Evolutionary conservation across 2,329 filamentous ascomycete species (phyloP), one percentile per base, ranked within the genome.

Genomic region (Cladophialophora chaetospira): DNA sequence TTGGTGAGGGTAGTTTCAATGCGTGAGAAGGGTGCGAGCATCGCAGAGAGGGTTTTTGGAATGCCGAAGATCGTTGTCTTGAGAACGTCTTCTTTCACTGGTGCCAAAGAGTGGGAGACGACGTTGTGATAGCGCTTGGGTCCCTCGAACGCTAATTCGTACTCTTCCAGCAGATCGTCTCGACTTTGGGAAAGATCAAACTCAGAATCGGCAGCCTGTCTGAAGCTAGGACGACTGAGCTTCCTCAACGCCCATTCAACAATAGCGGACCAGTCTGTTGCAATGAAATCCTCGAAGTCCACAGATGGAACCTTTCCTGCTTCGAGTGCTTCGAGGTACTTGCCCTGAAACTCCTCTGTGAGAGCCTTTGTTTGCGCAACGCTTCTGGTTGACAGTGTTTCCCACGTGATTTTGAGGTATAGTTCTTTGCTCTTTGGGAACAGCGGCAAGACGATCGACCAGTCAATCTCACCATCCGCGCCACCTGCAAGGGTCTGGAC

Each of bases 401-500:
- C 72, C 58, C 73, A 78, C 38, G 70, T 67, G 1, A 70, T 67
- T 36, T 71, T 67, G 11, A 79, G 69, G 23, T 72, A 68, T n/a
- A 65, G 62, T 11, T 71, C 60, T 29, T 74, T 70, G 44, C 72
- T 66, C 1, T 70, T 68, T 2, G 75, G 76, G 55, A 79, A 78
- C 47, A 72, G 66, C 26, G 68, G 66, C 5, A 66, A 63, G 6
- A 80, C 69, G n/a, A 80, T 66, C 0, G 69, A 59, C 76, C 77
- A 79, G 55, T 80, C 75, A 28, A 79, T 66, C 25, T 70, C 63
- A 53, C 65, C 73, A 28, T 78, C 72, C 4, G 70, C 40, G 0
- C 77, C 77, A 15, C 77, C 77, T 13, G 75, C 73, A 26, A 80
- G 59, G 0, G 73, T 70, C 23, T 76, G 72, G 19, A 79, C 69